Evolutionary conservation across 2,329 filamentous ascomycete species (phyloP), one percentile per base, ranked within the genome.

Genomic region (Calycina herbarum): DNA sequence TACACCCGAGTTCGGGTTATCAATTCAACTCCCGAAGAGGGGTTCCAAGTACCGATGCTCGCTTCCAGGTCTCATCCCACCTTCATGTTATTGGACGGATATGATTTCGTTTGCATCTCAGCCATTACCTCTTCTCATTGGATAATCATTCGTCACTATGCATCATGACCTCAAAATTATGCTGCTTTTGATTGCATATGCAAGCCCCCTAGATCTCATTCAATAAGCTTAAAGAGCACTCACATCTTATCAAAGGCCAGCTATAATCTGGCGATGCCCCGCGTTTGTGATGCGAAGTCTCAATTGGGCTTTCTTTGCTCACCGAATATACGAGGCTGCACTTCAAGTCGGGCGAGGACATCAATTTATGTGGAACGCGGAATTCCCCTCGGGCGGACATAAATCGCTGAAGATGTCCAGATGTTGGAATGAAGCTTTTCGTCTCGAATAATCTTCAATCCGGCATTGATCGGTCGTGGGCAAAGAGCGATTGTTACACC

Each of bases 251-350:
- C 27, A 48, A 17, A 61, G 31, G 27, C 59, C 42, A 56, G 24
- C n/a, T 62, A 62, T 60, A 51, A 31, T 38, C 29, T 45, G 31
- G 5, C 27, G 17, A 58, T 17, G 17, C 8, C 51, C 61, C 57
- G 29, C 35, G 29, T 29, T 59, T 61, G 58, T n/a, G 27, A 20
- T 61, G 40, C 57, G 57, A 59, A 24, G 45, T 51, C 57, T 66
- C 62, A 29, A 42, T 38, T 40, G 33, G 20, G 27, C 27, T 61
- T 51, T 45, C 54, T 31, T 60, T 27, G n/a, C 27, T 56, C 64
- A 66, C 67, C 67, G 67, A 63, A 62, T 68, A 61, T 60, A 51
- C 38, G 45, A 66, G 61, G 61, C 64, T 66, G 57, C 42, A 51
- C 33, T 10, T 35, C 35, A 59, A 62, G 27, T 51, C 40, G 62